phyloP scores from a whole-genome alignment of 257 asterid genomes.

The Verbena officinalis region DNA sequence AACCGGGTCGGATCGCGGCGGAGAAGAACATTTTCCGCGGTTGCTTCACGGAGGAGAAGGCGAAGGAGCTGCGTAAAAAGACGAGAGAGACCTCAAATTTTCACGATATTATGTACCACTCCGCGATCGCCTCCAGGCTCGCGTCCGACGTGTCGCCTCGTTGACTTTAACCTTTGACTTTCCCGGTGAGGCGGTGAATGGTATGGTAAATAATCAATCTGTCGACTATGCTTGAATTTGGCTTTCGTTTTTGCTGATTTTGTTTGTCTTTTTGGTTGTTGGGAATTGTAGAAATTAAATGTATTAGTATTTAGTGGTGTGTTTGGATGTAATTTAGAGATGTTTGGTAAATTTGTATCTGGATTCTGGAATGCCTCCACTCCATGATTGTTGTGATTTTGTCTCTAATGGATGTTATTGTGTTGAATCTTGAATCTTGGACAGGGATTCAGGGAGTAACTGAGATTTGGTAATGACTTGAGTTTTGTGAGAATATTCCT shows the following conservation, averaged over 20 bases:
- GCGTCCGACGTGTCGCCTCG: constrained; percentile 45
- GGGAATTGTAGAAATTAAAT: neutral
- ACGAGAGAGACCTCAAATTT: constrained; percentile 45
- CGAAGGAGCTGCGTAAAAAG: constrained; percentile 56
- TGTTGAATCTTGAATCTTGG: neutral
- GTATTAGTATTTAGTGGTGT: neutral
- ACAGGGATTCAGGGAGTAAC: too few relatives aligned
- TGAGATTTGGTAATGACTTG: too few relatives aligned
- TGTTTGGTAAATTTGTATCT: neutral
- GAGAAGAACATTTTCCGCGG: constrained; percentile 25
- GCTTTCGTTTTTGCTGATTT: too few relatives aligned
- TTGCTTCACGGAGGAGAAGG: constrained; percentile 61
- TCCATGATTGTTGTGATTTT: neutral
- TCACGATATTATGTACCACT: constrained; percentile 66
- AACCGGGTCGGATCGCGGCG: constrained; percentile 28
- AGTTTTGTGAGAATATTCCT: too few relatives aligned
- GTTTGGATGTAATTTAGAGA: constrained; percentile 14
- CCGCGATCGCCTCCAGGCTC: constrained; percentile 62
- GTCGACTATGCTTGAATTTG: neutral
- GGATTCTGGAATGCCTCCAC: neutral
- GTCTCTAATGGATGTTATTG: neutral
- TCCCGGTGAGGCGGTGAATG: constrained; percentile 1
- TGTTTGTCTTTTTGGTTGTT: neutral
- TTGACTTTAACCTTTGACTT: constrained; percentile 24
- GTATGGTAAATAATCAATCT: neutral